Conservation (phyloP, 169 alveolate species). For the Plasmodium reichenowi region DNA sequence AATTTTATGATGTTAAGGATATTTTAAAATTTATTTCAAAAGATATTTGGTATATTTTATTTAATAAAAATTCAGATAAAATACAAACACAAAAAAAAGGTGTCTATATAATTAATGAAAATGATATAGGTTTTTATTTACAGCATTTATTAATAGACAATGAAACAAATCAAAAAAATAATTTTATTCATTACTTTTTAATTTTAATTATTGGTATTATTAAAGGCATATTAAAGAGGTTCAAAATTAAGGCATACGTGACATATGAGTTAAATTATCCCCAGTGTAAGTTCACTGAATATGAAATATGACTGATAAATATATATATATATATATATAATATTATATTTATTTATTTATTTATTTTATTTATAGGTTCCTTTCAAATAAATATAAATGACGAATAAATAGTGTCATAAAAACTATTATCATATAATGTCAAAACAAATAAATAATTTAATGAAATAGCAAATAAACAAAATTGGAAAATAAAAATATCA, state of each 20-base stretch:
- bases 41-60: constrained; percentile 46
- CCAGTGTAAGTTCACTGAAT: constrained; percentile 19
- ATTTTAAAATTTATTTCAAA: constrained; percentile 42
- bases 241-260: constrained; percentile 26
- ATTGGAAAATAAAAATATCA: background rate
- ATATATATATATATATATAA: background rate
- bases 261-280: constrained; percentile 42
- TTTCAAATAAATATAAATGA: constrained; percentile 60
- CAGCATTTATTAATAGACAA: constrained; percentile 39
- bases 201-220: constrained; percentile 48
- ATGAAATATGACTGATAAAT: background rate
- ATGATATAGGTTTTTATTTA: constrained; percentile 42
- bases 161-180: constrained; percentile 45
- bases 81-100: constrained; percentile 51
- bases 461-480: background rate
- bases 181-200: constrained; percentile 42
- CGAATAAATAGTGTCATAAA: background rate
- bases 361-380: constrained; percentile 24
- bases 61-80: constrained; percentile 49
- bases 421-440: background rate
- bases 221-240: constrained; percentile 31
- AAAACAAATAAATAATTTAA: background rate
- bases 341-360: background rate
- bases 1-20: constrained; percentile 39
- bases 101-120: constrained; percentile 32